phyloP scores from a whole-genome alignment of 2,329 filamentous ascomycete species.

The Beauveria asiatica region DNA sequence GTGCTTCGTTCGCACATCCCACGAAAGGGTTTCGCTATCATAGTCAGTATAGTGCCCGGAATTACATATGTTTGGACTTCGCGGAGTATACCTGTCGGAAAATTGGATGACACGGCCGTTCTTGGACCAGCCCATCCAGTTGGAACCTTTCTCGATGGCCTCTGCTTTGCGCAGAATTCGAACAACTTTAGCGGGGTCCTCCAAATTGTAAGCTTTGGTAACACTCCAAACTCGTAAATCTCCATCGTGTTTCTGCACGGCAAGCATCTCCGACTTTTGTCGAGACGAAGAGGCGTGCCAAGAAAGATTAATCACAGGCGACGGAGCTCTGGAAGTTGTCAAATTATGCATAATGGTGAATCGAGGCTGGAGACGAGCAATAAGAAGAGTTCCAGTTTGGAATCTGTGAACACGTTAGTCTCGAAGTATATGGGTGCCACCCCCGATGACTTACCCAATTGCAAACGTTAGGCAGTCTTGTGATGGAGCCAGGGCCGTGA shows the following conservation, averaged over 20 bases:
- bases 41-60: constrained; percentile 25
- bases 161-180: constrained; percentile 76
- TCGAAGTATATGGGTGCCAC: constrained; percentile 9
- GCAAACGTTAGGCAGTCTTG: constrained; percentile 90
- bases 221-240: constrained; percentile 96
- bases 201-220: constrained; percentile 64
- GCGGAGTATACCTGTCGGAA: constrained; percentile 67
- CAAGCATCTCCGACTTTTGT: constrained; percentile 96
- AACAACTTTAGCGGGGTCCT: constrained; percentile 79
- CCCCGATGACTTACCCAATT: constrained; percentile 61
- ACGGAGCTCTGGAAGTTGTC: constrained; percentile 74
- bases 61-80: constrained; percentile 14
- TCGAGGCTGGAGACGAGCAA: constrained; percentile 79
- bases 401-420: constrained; percentile 49
- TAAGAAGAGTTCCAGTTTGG: constrained; percentile 86
- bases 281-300: constrained; percentile 97
- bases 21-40: constrained; percentile 75
- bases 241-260: constrained; percentile 83
- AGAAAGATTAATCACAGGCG: constrained; percentile 74
- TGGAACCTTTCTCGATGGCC: constrained; percentile 62
- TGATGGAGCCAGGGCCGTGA: constrained; percentile 86
- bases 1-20: constrained; percentile 97
- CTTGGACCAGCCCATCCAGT: constrained; percentile 98
- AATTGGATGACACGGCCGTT: constrained; percentile 93
- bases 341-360: constrained; percentile 94